phyloP scores from a whole-genome alignment of 495 filamentous ascomycete species.

The Rusavskia elegans region DNA sequence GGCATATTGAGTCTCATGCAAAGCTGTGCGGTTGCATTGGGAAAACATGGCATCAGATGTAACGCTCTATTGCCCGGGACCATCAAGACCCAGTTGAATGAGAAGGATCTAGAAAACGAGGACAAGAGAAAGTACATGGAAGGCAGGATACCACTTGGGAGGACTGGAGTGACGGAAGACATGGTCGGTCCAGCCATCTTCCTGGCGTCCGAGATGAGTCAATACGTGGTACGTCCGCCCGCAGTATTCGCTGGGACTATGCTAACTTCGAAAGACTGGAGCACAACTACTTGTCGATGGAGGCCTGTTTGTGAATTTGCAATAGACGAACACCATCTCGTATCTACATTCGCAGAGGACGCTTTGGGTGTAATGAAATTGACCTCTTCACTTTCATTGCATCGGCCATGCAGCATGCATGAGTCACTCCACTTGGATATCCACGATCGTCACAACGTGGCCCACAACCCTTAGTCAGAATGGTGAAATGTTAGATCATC shows the following conservation, averaged over 20 bases:
- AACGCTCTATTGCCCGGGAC: constrained; percentile 81
- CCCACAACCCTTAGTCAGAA: neutral
- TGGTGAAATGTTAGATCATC: neutral
- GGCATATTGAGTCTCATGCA: constrained; percentile 76
- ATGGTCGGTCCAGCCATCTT: constrained; percentile 50
- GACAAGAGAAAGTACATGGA: constrained; percentile 74
- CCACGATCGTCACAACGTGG: too few species aligned
- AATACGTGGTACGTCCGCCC: constrained; percentile 35
- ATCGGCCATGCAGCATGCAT: too few species aligned
- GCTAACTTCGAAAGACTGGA: constrained; percentile 38
- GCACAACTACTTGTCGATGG: constrained; percentile 80
- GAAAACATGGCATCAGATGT: constrained; percentile 60
- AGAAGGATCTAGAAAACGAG: constrained; percentile 49
- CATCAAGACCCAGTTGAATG: constrained; percentile 73
- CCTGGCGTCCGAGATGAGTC: constrained; percentile 64
- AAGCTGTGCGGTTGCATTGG: constrained; percentile 62
- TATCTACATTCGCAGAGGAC: too few species aligned
- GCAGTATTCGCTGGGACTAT: neutral
- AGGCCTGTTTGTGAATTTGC: constrained; percentile 54
- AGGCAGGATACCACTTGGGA: constrained; percentile 62
- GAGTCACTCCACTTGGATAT: too few species aligned
- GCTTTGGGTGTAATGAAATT: too few species aligned
- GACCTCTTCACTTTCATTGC: too few species aligned
- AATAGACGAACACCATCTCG: constrained; percentile 19
- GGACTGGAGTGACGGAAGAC: constrained; percentile 19